A percentile compares a stretch with the other conserved stretches of the same genome.
Conservation (phyloP, 805 yeast genomes). For the Candida nonsorbophila region DNA sequence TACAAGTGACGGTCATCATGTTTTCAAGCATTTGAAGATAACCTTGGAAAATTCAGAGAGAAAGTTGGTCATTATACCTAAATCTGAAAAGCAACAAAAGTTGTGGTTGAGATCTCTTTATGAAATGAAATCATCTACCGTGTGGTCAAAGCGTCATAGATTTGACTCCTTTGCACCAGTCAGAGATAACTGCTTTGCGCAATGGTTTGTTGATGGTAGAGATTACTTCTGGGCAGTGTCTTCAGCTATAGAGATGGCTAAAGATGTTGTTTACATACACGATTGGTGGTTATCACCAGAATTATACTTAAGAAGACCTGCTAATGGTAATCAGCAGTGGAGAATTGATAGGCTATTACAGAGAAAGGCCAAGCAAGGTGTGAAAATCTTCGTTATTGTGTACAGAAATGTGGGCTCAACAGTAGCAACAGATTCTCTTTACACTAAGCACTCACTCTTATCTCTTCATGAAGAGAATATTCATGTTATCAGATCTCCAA, state of each 20-base stretch:
- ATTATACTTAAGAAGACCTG: conserved; percentile 86
- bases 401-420: conserved; percentile 93
- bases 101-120: conserved; percentile 74
- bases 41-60: conserved; percentile 72
- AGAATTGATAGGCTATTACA: conserved; percentile 84
- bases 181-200: conserved; percentile 78
- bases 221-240: conserved; percentile 97
- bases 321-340: conserved; percentile 91
- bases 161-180: conserved; percentile 93
- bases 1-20: conserved; percentile 29
- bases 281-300: conserved; percentile 99
- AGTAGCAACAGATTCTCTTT: conserved; percentile 87
- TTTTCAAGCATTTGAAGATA: conserved; percentile 48
- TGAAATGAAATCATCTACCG: conserved; percentile 59
- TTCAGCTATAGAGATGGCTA: conserved; percentile 87
- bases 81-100: conserved; percentile 56
- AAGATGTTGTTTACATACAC: conserved; percentile 87
- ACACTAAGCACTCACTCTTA: conserved; percentile 90
- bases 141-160: conserved; percentile 70
- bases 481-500: conserved; percentile 90
- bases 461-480: conserved; percentile 77
- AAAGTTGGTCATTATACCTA: conserved; percentile 66
- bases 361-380: conserved; percentile 90
- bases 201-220: conserved; percentile 95
- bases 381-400: conserved; percentile 84